Conservation (phyloP, 2,329 filamentous ascomycete genomes). For the Diaporthe caulivora region DNA sequence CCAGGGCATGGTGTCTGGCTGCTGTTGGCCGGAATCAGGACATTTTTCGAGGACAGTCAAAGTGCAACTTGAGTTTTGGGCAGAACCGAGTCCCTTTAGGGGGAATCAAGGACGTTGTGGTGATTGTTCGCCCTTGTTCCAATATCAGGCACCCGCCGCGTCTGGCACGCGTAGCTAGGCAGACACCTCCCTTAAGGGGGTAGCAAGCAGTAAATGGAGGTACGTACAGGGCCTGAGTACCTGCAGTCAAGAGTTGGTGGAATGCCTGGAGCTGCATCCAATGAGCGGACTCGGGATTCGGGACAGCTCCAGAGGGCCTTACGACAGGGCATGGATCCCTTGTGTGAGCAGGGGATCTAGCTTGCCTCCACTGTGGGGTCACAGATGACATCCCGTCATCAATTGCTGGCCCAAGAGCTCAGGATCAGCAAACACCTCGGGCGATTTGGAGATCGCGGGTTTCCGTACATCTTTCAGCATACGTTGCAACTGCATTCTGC, state of each 20-base stretch:
- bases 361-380: constrained; percentile 36
- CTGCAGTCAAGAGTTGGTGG: background rate
- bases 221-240: constrained; percentile 13
- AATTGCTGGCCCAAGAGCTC: constrained; percentile 34
- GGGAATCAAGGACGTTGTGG: background rate
- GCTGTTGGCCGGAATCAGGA: background rate
- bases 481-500: background rate
- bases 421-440: constrained; percentile 31
- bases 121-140: background rate
- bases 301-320: background rate
- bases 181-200: constrained; percentile 23
- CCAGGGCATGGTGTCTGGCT: constrained; percentile 45
- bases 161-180: constrained; percentile 37
- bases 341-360: constrained; percentile 3
- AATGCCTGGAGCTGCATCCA: background rate
- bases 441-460: constrained; percentile 27
- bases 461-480: constrained; percentile 13
- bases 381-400: constrained; percentile 37
- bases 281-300: background rate
- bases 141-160: constrained; percentile 36
- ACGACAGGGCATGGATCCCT: background rate
- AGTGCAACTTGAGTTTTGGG: too few species aligned
- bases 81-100: background rate
- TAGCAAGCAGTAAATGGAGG: background rate
- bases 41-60: background rate